Evolutionary conservation across 768 basidiomycete species (phyloP), one percentile per base, ranked within the genome.

Genomic region (Mycena latifolia): DNA sequence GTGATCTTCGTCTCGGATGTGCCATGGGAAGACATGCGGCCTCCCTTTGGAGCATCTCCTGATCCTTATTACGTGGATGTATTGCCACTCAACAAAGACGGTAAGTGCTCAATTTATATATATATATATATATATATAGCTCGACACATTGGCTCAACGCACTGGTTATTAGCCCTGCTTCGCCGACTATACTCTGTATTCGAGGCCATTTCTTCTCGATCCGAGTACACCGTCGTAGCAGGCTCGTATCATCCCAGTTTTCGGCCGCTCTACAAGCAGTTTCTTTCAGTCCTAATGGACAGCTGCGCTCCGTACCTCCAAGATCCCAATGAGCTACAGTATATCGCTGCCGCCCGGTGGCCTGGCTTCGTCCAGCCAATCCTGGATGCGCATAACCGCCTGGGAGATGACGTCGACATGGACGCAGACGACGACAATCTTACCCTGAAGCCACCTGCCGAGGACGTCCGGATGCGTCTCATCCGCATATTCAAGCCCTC

Each of bases 321-420:
- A 43, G 89, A 94, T 71, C 86, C 88, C 0, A 74, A 86, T 53
- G 93, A 95, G 72, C 81, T 95, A 1, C 84, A 85, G 46, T 95
- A 94, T 72, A 85, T 95, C 29, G 87, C 91, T 3, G 88, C 90
- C 0, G 91, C 93, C 8, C 84, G 89, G 24, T 95, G 94, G 93
- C 92, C 93, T 0, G 90, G 88, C 2, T 94, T 93, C 69, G 84
- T 90, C 1, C 84, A 88, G 58, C 92, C 93, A 0, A 73, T 94
- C 17, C 73, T 92, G 9, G 86, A 86, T 56, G 85, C 86, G 33
- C 75, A 85, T 55, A 65, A 65, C 54, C 63, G 67, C 46, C 63
- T 70, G 15, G 55, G 56, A 10, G 63, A 73, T 20, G 67, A 73
- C n/a, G 33, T 56, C 69, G 57, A 28, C 65, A 71, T 35, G 71